These are phyloP conservation scores for Gossypium bickii DNA, from an alignment of 345 rosid species.

Conservation along the genomic window DNA sequence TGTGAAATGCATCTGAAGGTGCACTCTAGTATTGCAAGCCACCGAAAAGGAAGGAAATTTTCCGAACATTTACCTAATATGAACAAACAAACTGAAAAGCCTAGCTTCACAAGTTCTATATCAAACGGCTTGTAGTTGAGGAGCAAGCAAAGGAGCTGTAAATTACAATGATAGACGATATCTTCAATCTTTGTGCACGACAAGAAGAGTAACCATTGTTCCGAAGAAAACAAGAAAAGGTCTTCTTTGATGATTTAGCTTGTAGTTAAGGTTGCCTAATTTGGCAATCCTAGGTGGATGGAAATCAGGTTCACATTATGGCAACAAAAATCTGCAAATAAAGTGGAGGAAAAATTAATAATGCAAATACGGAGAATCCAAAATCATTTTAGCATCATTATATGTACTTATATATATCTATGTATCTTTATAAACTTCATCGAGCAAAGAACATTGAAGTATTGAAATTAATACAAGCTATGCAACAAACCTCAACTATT, in stretches of 20 bases:
- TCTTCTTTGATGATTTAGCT: not conserved
- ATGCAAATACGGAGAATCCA: not conserved
- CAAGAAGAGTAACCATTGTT: not conserved
- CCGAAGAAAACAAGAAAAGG: slow-evolving; percentile 6
- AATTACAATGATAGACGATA: not conserved
- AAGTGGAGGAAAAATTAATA: not conserved
- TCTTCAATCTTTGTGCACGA: not conserved
- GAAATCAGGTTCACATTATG: slow-evolving; percentile 8
- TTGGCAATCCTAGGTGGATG: slow-evolving; percentile 9
- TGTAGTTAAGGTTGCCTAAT: slow-evolving; percentile 7
- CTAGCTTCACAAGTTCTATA: slow-evolving; percentile 5
- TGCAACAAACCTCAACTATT: not conserved
- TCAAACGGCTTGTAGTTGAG: not conserved
- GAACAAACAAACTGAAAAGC: not conserved
- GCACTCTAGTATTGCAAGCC: not conserved
- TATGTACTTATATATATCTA: not conserved
- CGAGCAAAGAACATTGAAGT: not conserved
- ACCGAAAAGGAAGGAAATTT: not conserved
- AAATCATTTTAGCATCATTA: not conserved
- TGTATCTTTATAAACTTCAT: not conserved
- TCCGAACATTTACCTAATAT: not conserved
- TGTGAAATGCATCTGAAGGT: not conserved
- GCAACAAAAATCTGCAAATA: slow-evolving; percentile 7
- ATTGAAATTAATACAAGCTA: not conserved
- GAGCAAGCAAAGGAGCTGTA: not conserved